Percentiles rank a stretch among this genome's conserved stretches.
These are phyloP conservation scores for Rhizopus microsporus DNA, from an alignment of 371 early-diverging fungal species.

Conservation along the genomic window DNA sequence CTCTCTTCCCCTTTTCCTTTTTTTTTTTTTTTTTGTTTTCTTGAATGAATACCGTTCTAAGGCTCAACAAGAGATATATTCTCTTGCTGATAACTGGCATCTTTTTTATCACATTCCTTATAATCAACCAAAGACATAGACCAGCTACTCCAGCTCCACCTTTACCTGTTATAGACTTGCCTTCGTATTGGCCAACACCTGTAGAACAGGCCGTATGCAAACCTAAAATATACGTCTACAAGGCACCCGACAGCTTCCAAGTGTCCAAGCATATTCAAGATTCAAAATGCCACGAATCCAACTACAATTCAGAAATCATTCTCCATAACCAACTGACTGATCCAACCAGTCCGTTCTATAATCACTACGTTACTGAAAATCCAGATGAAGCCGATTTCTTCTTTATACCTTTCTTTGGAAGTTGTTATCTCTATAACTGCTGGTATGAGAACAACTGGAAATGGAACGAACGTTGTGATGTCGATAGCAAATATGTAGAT, in stretches of 20 bases:
- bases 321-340: constrained; percentile 46
- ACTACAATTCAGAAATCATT: constrained; percentile 52
- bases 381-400: constrained; percentile 59
- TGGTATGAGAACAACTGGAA: constrained; percentile 47
- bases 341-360: constrained; percentile 41
- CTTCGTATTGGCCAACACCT: constrained; percentile 54
- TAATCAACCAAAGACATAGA: constrained; percentile 2
- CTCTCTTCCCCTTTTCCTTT: neutral
- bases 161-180: constrained; percentile 31
- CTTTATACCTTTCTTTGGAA: constrained; percentile 60
- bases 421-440: constrained; percentile 54
- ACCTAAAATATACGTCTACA: constrained; percentile 61
- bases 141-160: constrained; percentile 36
- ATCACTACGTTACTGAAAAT: constrained; percentile 49
- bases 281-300: constrained; percentile 41
- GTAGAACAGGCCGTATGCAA: constrained; percentile 49
- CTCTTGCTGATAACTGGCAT: constrained; percentile 5
- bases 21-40: neutral
- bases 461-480: constrained; percentile 54
- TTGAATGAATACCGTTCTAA: constrained; percentile 9
- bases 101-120: constrained; percentile 7
- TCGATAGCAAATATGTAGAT: constrained; percentile 48
- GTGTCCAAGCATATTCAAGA: constrained; percentile 34
- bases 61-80: constrained; percentile 21
- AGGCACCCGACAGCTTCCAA: constrained; percentile 43